Percentiles rank a stretch among this genome's conserved stretches.
These are phyloP conservation scores for Sechiopsis laciniata DNA, from an alignment of 306 rosid species.

Conservation along the genomic window DNA sequence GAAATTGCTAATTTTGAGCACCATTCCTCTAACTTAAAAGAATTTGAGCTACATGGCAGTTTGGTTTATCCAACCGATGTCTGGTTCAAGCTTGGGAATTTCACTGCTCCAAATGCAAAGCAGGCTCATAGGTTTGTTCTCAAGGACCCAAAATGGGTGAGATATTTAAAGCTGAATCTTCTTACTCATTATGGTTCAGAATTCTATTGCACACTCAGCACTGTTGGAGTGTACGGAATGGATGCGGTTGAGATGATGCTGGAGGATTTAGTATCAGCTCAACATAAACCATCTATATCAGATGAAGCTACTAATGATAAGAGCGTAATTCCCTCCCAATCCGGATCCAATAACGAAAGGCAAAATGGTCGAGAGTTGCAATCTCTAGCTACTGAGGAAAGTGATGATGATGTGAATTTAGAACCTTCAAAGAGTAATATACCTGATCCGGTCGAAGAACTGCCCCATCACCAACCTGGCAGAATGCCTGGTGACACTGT, in stretches of 20 bases:
- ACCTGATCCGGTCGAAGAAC: conserved; percentile 69
- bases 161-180: conserved; percentile 81
- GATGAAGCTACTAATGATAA: conserved; percentile 48
- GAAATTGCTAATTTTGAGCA: conserved; percentile 89
- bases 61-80: conserved; percentile 75
- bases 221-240: conserved; percentile 73
- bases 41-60: conserved; percentile 75
- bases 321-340: conserved; percentile 33
- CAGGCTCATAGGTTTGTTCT: conserved; percentile 67
- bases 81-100: conserved; percentile 79
- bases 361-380: conserved; percentile 30
- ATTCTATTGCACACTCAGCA: conserved; percentile 87
- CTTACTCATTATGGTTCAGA: conserved; percentile 80
- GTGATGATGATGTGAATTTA: conserved; percentile 34
- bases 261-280: conserved; percentile 71
- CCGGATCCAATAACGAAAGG: conserved; percentile 39
- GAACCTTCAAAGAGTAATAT: conserved; percentile 39
- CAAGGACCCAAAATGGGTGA: conserved; percentile 89
- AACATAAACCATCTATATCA: conserved; percentile 36
- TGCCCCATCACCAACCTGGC: conserved; percentile 64
- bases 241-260: conserved; percentile 97
- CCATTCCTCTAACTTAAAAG: conserved; percentile 78
- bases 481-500: conserved; percentile 98
- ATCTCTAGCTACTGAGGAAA: conserved; percentile 35
- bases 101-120: conserved; percentile 74